Evolutionary conservation across 2,329 filamentous ascomycete species (phyloP).

Genomic region (Cladorrhinum sp.): DNA sequence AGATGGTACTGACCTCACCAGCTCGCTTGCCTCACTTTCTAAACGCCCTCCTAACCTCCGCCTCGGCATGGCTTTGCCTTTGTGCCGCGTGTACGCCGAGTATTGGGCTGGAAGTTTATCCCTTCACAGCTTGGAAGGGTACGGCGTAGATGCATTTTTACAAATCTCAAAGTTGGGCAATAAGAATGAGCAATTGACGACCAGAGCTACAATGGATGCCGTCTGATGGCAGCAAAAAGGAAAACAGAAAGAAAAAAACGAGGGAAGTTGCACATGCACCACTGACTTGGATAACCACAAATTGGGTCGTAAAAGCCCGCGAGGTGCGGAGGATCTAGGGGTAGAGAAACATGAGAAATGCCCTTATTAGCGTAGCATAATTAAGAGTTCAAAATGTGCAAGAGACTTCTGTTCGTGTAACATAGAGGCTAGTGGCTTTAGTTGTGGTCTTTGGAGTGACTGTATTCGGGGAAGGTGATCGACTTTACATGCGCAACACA

Average conservation of each 20-base stretch:
- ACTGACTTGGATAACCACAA: too few species aligned
- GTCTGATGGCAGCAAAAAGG: constrained; percentile 46
- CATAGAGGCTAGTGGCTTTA: too few species aligned
- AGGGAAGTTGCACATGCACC: too few species aligned
- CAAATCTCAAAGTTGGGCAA: constrained; percentile 96
- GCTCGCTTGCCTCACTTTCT: constrained; percentile 75
- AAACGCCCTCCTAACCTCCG: constrained; percentile 81
- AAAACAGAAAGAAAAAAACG: too few species aligned
- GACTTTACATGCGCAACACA: too few species aligned
- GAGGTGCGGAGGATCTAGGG: background rate
- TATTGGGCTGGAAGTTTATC: constrained; percentile 96
- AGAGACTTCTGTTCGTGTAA: too few species aligned
- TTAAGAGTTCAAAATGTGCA: too few species aligned
- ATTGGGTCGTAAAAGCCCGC: too few species aligned
- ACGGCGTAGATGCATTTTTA: constrained; percentile 91
- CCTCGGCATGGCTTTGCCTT: constrained; percentile 87
- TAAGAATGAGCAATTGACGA: constrained; percentile 91
- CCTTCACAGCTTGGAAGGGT: constrained; percentile 89
- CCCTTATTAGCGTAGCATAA: background rate
- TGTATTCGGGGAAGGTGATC: too few species aligned
- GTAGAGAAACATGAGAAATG: background rate
- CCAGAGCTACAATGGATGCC: constrained; percentile 72
- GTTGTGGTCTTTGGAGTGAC: too few species aligned
- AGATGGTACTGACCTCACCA: constrained; percentile 29
- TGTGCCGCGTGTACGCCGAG: constrained; percentile 92